Evolutionary conservation across 306 rosid species (phyloP).

Genomic region (Vigna angularis): DNA sequence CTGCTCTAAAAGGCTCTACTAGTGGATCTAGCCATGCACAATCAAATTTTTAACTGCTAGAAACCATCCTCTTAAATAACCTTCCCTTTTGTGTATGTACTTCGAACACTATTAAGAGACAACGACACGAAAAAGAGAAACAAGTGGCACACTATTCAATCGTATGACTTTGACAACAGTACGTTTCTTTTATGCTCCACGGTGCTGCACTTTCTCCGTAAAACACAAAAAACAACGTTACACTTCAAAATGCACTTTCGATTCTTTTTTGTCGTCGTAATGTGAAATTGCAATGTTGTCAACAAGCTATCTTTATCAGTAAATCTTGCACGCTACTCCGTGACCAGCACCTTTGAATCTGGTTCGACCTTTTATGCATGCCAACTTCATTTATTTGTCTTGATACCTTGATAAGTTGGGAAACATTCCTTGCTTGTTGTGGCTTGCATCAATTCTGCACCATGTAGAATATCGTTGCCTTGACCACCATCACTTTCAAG

Average conservation of each 20-base stretch:
- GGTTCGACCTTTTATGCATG: slow-evolving; percentile 37
- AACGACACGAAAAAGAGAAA: neutral
- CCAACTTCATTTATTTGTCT: slow-evolving; percentile 37
- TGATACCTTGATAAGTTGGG: slow-evolving; percentile 43
- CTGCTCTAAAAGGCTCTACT: neutral
- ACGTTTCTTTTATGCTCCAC: neutral
- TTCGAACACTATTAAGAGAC: neutral
- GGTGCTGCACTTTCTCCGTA: neutral
- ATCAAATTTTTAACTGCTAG: slow-evolving; percentile 27
- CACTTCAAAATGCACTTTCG: neutral
- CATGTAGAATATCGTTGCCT: slow-evolving; percentile 34
- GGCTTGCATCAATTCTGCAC: neutral
- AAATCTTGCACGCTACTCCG: slow-evolving; percentile 39
- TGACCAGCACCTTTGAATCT: slow-evolving; percentile 47
- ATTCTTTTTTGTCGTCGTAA: neutral
- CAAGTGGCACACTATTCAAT: neutral
- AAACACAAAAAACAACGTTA: neutral
- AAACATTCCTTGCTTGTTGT: slow-evolving; percentile 57
- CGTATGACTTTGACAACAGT: neutral
- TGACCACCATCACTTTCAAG: slow-evolving; percentile 35
- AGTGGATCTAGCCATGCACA: slow-evolving; percentile 1
- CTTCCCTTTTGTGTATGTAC: neutral
- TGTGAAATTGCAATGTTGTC: neutral
- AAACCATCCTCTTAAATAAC: slow-evolving; percentile 6
- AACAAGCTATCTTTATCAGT: neutral